phyloP scores from a whole-genome alignment of 2,329 filamentous ascomycete species.

The Akanthomyces uredinophilus region DNA sequence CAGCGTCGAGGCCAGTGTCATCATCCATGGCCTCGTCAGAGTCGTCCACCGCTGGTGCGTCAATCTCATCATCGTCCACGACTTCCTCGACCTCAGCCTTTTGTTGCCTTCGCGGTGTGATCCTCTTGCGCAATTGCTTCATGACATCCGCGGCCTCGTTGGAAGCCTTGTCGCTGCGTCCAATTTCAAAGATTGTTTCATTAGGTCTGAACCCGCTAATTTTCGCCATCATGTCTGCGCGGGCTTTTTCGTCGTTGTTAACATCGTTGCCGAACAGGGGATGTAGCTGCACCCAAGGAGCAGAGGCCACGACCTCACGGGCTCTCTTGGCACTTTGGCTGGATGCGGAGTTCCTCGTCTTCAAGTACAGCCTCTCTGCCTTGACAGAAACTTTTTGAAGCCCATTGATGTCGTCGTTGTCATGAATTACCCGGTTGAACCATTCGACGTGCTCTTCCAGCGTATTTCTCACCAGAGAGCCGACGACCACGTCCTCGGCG shows the following conservation, averaged over 20 bases:
- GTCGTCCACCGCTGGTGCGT: slow-evolving; percentile 24
- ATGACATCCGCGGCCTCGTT: slow-evolving; percentile 70
- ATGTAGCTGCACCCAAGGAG: slow-evolving; percentile 70
- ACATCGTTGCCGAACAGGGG: slow-evolving; percentile 71
- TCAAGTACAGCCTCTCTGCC: slow-evolving; percentile 88
- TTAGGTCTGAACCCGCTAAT: slow-evolving; percentile 84
- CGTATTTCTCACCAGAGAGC: slow-evolving; percentile 65
- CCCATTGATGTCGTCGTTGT: slow-evolving; percentile 66
- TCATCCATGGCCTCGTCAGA: slow-evolving; percentile 26
- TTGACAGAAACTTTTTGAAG: slow-evolving; percentile 73
- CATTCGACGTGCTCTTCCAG: slow-evolving; percentile 77
- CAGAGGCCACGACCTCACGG: slow-evolving; percentile 67
- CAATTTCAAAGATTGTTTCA: slow-evolving; percentile 96
- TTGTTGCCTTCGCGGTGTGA: slow-evolving; percentile 49
- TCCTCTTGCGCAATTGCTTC: slow-evolving; percentile 65
- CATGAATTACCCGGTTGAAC: slow-evolving; percentile 70
- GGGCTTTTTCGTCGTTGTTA: slow-evolving; percentile 61
- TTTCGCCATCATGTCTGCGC: slow-evolving; percentile 80
- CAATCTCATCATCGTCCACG: slow-evolving; percentile 23
- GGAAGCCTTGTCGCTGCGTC: slow-evolving; percentile 61
- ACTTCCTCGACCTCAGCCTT: slow-evolving; percentile 40
- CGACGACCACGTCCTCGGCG: slow-evolving; percentile 78
- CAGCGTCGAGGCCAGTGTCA: slow-evolving; percentile 29
- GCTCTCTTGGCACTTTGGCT: slow-evolving; percentile 84
- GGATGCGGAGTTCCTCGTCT: slow-evolving; percentile 85